Evolutionary conservation across 805 yeast species (phyloP), one percentile per base, ranked within the genome.

Genomic region (Hanseniaspora lindneri): DNA sequence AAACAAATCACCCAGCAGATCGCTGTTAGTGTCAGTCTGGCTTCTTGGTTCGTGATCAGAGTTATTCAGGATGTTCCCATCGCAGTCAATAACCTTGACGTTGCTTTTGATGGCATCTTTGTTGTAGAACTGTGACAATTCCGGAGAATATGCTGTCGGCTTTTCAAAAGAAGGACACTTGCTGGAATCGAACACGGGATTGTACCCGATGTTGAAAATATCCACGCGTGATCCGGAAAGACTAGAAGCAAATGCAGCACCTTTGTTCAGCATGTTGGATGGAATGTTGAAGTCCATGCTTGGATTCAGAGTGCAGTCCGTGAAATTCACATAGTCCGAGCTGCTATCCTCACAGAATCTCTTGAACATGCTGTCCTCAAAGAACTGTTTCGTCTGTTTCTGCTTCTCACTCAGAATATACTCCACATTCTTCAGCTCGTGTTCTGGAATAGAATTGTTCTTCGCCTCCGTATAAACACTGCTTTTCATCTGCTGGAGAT

Each of bases 371-470:
- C 85, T 83, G 55, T 85, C 95, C 53, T 79, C 76, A 42, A 92
- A 95, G n/a, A 85, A 94, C 49, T 79, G 75, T 53, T 79, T 79
- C 53, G 88, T 80, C 6, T 84, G 80, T 49, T 73, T 79, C 52
- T 85, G 81, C 64, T 86, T 85, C 53, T 80, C 88, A 41, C 75
- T 70, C 43, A 83, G 66, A 20, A 86, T 78, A 40, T 77, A 73
- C 48, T 83, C 83, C 10, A 87, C 88, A 5, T 95, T 84, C 21
- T 83, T 80, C 52, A 89, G 69, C 41, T 86, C 94, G 73, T 88
- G 73, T 63, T 89, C 96, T 14, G 97, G 96, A 54, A 89, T 83
- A 64, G 86, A 84, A 1, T 95, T 83, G 33, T 92, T 81, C 2
- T 96, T 95, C 34, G 86, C 63, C 57, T 83, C 80, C 55, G 86